Evolutionary conservation across 345 rosid species (phyloP).

Genomic region (Eucalyptus sp.): DNA sequence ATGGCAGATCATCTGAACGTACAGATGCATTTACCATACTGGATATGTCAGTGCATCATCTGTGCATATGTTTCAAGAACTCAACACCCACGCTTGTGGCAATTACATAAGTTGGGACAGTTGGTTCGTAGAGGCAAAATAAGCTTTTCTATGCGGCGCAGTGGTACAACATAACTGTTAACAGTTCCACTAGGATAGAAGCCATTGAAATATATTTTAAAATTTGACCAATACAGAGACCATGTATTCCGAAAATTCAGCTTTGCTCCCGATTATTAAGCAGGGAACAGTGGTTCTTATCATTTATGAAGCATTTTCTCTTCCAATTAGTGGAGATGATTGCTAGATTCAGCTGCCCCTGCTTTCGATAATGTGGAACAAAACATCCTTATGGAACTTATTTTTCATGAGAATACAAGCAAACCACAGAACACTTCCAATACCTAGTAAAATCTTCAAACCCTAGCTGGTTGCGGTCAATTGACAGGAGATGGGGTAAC

Average conservation of each 20-base stretch:
- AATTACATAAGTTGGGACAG: not conserved
- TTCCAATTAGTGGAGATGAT: not conserved
- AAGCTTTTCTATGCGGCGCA: not conserved
- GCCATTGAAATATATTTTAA: not conserved
- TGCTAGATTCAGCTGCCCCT: not conserved
- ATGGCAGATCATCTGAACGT: not conserved
- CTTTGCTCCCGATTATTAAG: not conserved
- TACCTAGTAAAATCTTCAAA: not conserved
- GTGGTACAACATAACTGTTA: not conserved
- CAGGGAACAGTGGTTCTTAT: not conserved
- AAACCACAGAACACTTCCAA: not conserved
- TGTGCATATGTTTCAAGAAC: not conserved
- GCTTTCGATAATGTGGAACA: not conserved
- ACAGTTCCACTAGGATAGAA: not conserved
- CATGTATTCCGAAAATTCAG: not conserved
- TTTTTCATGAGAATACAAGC: slow-evolving; percentile 6
- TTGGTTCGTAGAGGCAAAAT: not conserved
- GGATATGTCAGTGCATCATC: not conserved
- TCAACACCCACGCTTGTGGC: not conserved
- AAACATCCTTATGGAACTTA: not conserved
- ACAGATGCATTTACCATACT: not conserved
- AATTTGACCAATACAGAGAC: not conserved
- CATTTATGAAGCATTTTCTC: not conserved
- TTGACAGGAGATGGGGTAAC: not conserved
- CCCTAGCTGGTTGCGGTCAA: not conserved